These are phyloP conservation scores for Aspergillus ustus DNA, from an alignment of 2,329 filamentous ascomycete genomes.

Conservation along the genomic window DNA sequence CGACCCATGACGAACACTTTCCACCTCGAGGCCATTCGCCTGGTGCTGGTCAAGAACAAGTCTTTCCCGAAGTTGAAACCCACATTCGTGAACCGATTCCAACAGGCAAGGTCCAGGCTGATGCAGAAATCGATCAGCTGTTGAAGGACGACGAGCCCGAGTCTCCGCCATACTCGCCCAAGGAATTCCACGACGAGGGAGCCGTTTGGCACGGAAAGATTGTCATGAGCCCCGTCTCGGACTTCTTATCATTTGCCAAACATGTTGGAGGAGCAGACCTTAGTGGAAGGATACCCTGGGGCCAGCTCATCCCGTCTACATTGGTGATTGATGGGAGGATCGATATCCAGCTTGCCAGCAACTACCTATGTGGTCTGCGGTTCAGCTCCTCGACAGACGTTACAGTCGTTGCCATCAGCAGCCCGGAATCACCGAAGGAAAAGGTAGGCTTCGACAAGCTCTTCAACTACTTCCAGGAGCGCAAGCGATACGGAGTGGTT, in stretches of 20 bases:
- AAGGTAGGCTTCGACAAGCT: slow-evolving; percentile 71
- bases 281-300: slow-evolving; percentile 69
- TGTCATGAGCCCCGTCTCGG: slow-evolving; percentile 76
- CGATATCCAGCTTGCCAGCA: slow-evolving; percentile 78
- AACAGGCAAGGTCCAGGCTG: slow-evolving; percentile 61
- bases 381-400: slow-evolving; percentile 85
- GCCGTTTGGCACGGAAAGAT: slow-evolving; percentile 79
- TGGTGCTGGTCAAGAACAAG: slow-evolving; percentile 50
- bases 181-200: slow-evolving; percentile 71
- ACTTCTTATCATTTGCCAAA: slow-evolving; percentile 76
- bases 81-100: slow-evolving; percentile 46
- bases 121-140: slow-evolving; percentile 88
- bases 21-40: slow-evolving; percentile 84
- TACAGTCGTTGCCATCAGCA: slow-evolving; percentile 73
- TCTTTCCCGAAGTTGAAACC: slow-evolving; percentile 48
- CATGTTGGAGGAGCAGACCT: slow-evolving; percentile 86
- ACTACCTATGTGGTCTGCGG: slow-evolving; percentile 86
- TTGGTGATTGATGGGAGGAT: slow-evolving; percentile 72
- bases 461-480: slow-evolving; percentile 84
- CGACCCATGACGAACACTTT: slow-evolving; percentile 77
- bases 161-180: slow-evolving; percentile 82
- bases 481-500: slow-evolving; percentile 85
- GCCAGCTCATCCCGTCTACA: slow-evolving; percentile 70
- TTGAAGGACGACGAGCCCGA: slow-evolving; percentile 81
- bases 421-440: slow-evolving; percentile 63